These are phyloP conservation scores for Peniophora sp. DNA, from an alignment of 1,284 basidiomycete species.

Conservation along the genomic window DNA sequence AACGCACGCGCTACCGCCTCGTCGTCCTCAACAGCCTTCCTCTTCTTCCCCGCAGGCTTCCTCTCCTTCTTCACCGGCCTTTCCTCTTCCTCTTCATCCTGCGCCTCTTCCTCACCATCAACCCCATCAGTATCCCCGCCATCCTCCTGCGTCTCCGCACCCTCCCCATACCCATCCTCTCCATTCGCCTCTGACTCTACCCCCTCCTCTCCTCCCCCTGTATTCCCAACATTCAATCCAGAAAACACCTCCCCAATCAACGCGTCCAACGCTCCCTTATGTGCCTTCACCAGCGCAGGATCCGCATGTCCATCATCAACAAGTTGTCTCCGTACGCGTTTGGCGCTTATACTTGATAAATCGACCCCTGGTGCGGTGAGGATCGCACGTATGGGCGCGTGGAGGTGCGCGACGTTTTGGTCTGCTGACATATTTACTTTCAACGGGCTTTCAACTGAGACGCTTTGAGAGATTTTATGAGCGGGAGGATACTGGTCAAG, in stretches of 20 bases:
- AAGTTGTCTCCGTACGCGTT: constrained; percentile 65
- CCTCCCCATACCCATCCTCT: constrained; percentile 24
- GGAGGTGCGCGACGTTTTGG: constrained; percentile 29
- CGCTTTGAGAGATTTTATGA: no score
- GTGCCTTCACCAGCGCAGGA: constrained; percentile 44
- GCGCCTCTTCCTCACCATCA: background rate
- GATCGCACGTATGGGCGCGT: constrained; percentile 55
- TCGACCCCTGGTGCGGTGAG: constrained; percentile 64
- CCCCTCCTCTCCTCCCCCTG: constrained; percentile 14
- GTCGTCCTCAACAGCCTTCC: constrained; percentile 19
- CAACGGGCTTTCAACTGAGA: no score
- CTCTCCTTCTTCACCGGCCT: constrained; percentile 23
- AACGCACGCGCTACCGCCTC: constrained; percentile 54
- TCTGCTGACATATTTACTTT: background rate
- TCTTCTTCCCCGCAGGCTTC: constrained; percentile 16
- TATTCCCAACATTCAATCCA: constrained; percentile 4
- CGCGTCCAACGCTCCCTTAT: constrained; percentile 50
- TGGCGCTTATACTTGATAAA: constrained; percentile 67
- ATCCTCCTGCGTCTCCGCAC: constrained; percentile 19
- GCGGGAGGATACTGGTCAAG: no score
- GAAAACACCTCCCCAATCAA: constrained; percentile 54
- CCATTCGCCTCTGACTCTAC: constrained; percentile 19
- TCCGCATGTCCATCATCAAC: constrained; percentile 45
- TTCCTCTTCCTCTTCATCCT: constrained; percentile 18
- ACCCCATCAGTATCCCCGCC: constrained; percentile 3